phyloP scores from a whole-genome alignment of 2,329 filamentous ascomycete species.

The Botryotinia globosa region DNA sequence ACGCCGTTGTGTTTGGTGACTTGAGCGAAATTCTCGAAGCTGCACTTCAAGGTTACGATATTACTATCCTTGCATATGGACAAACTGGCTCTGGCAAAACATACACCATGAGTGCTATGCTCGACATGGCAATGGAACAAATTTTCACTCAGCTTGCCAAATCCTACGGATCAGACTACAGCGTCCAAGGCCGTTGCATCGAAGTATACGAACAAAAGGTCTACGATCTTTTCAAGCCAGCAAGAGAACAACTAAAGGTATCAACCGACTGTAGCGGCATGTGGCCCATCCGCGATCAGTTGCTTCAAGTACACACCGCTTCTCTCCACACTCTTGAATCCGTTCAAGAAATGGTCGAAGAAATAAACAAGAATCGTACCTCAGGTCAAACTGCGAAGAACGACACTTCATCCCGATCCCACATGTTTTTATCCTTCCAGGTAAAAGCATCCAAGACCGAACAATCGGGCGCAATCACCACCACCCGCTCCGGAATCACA shows the following conservation, averaged over 20 bases:
- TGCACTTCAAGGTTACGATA: conserved; percentile 94
- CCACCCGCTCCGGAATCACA: conserved; percentile 89
- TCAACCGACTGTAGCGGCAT: conserved; percentile 81
- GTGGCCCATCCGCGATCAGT: conserved; percentile 78
- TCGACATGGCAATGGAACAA: conserved; percentile 85
- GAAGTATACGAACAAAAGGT: conserved; percentile 98
- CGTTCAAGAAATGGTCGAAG: conserved; percentile 74
- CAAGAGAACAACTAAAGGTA: conserved; percentile 59
- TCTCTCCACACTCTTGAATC: conserved; percentile 73
- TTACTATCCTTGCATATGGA: conserved; percentile 98
- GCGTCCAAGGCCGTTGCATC: conserved; percentile 90
- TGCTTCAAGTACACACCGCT: conserved; percentile 78
- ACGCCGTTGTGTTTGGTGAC: conserved; percentile 87
- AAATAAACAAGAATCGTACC: conserved; percentile 80
- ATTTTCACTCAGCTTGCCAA: conserved; percentile 84
- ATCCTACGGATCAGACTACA: conserved; percentile 84
- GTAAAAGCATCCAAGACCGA: conserved; percentile 57
- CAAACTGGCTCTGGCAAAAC: conserved; percentile 98
- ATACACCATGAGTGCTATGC: conserved; percentile 96
- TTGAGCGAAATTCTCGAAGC: conserved; percentile 96
- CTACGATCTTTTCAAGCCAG: conserved; percentile 68
- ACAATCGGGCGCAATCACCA: conserved; percentile 60
- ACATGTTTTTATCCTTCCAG: conserved; percentile 90
- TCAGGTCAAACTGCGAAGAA: conserved; percentile 98
- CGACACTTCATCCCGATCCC: conserved; percentile 86